Base-by-base conservation (phyloP, 2,329 filamentous ascomycete species). In the Diaporthe sp. region DNA sequence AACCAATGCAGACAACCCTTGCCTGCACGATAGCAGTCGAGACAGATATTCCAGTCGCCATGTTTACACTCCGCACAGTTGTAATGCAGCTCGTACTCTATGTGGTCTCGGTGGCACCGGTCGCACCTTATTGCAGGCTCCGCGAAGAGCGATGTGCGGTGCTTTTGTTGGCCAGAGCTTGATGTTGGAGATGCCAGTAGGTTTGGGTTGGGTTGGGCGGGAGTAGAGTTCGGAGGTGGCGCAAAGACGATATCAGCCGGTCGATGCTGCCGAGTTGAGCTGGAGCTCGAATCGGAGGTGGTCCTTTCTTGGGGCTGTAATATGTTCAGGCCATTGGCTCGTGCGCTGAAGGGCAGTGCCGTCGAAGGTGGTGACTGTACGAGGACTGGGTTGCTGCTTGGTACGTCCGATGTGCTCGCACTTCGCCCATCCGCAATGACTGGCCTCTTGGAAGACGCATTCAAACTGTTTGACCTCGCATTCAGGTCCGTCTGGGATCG, bases 61-160 rank as follows among this genome's bases (percentile, higher is more conserved):
- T 88, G 85, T 22, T 90, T 87, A 83, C 96, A 98, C 68, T 88
- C 87, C 2, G 85, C 83, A 83, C 96, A 98, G 81, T 94, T 94
- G 84, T 96, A 98, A 83, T 98, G 95, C 2, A 98, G 85, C 12
- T 95, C 92, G 79, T 98, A 95, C 82, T 98, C 93, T 51, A 98
- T 96, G 76, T 95, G 90, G 8, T 87, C 80, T 77, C 90, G 93
- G 28, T 87, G 85, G 82, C 96, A 98, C 13, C 90, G 87, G 51
- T 92, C 90, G 82, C 96, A 98, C 12, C 87, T 88, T 70, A 98
- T 90, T 1, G 91, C 91, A 0, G 95, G 95, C 80, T 97, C 95
- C 1, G 86, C 83, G 77, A 90, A 94, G 2, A 91, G 84, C 79
- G 90, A 85, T 77, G 88, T 83, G 81, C 86, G 82, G 79, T 83